A percentile compares a stretch with the other conserved stretches of the same genome.
These are phyloP conservation scores for Thielaviopsis ethacetica DNA, from an alignment of 2,329 filamentous ascomycete genomes.

Conservation along the genomic window DNA sequence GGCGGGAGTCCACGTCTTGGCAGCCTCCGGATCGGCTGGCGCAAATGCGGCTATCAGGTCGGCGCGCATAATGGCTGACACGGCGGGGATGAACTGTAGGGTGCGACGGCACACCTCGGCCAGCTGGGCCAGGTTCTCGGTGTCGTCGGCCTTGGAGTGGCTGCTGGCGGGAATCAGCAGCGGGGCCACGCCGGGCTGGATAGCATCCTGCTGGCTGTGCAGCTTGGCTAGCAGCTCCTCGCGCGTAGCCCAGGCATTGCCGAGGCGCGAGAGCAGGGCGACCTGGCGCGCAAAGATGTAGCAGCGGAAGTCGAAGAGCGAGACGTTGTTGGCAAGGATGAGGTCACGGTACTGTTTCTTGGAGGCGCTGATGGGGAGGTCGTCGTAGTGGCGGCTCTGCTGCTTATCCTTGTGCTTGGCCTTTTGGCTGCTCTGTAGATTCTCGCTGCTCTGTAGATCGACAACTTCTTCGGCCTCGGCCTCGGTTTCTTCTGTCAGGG, in stretches of 20 bases:
- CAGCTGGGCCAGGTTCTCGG: slow-evolving; percentile 63
- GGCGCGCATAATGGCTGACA: slow-evolving; percentile 61
- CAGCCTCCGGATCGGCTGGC: slow-evolving; percentile 22
- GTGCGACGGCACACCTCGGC: slow-evolving; percentile 74
- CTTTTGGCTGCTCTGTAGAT: slow-evolving; percentile 21
- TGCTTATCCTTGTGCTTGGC: too few relatives aligned
- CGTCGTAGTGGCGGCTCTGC: slow-evolving; percentile 15
- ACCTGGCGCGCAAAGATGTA: slow-evolving; percentile 90
- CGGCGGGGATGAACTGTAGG: slow-evolving; percentile 67
- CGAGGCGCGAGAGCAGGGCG: slow-evolving; percentile 62
- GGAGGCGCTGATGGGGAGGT: slow-evolving; percentile 44
- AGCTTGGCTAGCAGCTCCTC: slow-evolving; percentile 47
- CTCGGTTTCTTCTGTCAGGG: too few relatives aligned
- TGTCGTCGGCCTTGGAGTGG: slow-evolving; percentile 28
- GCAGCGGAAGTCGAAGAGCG: slow-evolving; percentile 83
- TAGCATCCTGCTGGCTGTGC: slow-evolving; percentile 43
- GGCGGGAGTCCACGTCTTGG: neutral
- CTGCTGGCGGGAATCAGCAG: slow-evolving; percentile 9
- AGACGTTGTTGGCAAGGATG: slow-evolving; percentile 89
- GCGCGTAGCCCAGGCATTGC: slow-evolving; percentile 50
- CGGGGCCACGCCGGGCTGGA: slow-evolving; percentile 38
- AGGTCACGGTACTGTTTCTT: slow-evolving; percentile 79
- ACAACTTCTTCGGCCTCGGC: slow-evolving; percentile 26
- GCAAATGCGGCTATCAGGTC: slow-evolving; percentile 54
- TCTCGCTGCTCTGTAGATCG: slow-evolving; percentile 31